phyloP scores from a whole-genome alignment of 2,329 filamentous ascomycete species.

The Leptographium radiaticola region DNA sequence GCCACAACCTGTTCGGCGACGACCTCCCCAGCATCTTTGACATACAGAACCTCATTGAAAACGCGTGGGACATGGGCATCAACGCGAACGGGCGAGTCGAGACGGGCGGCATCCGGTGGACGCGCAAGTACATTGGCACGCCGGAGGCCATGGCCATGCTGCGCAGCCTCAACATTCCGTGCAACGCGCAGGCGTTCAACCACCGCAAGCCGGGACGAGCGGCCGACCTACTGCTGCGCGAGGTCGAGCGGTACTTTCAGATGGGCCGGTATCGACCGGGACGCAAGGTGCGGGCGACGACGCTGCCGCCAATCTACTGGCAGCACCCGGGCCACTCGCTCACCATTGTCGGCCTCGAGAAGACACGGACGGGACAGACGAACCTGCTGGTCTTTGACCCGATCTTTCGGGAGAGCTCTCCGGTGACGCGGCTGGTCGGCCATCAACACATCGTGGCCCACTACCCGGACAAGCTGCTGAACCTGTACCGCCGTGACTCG shows the following conservation, averaged over 20 bases:
- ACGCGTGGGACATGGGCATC: slow-evolving; percentile 76
- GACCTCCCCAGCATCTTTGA: slow-evolving; percentile 63
- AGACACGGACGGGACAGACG: slow-evolving; percentile 44
- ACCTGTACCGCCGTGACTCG: slow-evolving; percentile 58
- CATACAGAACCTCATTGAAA: slow-evolving; percentile 77
- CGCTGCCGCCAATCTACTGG: slow-evolving; percentile 74
- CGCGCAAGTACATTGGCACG: slow-evolving; percentile 90
- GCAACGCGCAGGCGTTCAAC: slow-evolving; percentile 49
- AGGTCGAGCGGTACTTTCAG: slow-evolving; percentile 64
- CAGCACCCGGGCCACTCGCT: slow-evolving; percentile 83
- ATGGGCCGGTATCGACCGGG: slow-evolving; percentile 33
- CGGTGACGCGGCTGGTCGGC: slow-evolving; percentile 46
- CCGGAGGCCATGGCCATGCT: slow-evolving; percentile 79
- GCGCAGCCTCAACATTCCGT: slow-evolving; percentile 53
- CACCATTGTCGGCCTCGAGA: slow-evolving; percentile 78
- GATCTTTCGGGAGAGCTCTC: slow-evolving; percentile 57
- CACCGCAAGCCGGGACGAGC: slow-evolving; percentile 30
- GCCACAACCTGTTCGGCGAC: slow-evolving; percentile 44
- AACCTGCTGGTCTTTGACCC: slow-evolving; percentile 84
- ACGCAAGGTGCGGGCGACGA: slow-evolving; percentile 56
- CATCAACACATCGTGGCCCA: slow-evolving; percentile 27
- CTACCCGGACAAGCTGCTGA: slow-evolving; percentile 42
- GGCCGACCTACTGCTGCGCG: slow-evolving; percentile 46
- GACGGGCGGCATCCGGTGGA: slow-evolving; percentile 77
- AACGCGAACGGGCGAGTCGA: slow-evolving; percentile 62